Base-by-base conservation (phyloP, 179 eudicot species). In the Silene noctiflora region DNA sequence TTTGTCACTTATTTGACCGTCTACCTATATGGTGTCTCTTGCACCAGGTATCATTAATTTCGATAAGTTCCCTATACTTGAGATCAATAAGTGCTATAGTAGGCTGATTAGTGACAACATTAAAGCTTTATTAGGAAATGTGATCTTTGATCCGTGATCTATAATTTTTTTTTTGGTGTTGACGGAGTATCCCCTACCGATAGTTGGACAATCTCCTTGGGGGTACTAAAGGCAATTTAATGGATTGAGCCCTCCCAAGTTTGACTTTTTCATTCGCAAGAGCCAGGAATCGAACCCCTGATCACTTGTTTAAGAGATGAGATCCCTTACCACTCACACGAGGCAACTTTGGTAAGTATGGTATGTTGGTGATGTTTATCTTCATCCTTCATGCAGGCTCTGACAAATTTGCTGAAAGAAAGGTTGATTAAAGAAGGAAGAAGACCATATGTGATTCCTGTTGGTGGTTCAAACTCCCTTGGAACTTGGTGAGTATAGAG, bases 391-490 rank as follows among this genome's bases (percentile, higher is more conserved):
- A 64, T 79, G 78, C 83, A 96, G 99, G 95, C 96, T 76, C 93
- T 93, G 71, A 84, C 94, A 39, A 79, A 88, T 79, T 66, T 96
- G 76, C 84, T 96, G 78, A 90, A 90, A 87, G 97, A 93, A 84
- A 96, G 84, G 83, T 74, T 96, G 80, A 67, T 89, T 67, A 89
- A 69, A 27, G 92, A 96, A 88, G 97, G 99, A 79, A 93, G 94
- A 85, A 93, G 77, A 77, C 99, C 99, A 35, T 96, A 96, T 80
- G 89, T 90, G 74, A 96, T 96, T 80, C 99, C 99, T 62, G 98
- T 93, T 77, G 98, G 99, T 44, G 99, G 99, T 85, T 96, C 99
- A 71, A 91, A 96, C 86, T 89, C 96, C 78, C 75, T 93, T 19
- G 99, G 99, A 78, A 90, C 97, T 72, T 96, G 99, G 99, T 96